These are phyloP conservation scores for Oropetium thomaeum DNA, from an alignment of 176 grass and related monocot species.

Conservation along the genomic window DNA sequence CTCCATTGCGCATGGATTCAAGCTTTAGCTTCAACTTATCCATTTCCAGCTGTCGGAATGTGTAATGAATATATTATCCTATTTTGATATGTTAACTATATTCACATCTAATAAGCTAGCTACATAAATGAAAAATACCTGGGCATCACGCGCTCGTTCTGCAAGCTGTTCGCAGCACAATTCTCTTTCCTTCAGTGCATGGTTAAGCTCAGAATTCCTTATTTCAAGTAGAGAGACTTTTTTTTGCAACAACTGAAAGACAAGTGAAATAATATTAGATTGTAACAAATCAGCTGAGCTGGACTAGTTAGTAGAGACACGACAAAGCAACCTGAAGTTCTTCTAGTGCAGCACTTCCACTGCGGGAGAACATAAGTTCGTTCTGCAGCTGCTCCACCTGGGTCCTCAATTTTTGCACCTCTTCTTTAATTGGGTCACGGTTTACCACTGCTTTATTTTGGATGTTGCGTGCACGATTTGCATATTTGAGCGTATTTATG, in stretches of 20 bases:
- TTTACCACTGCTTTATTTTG: conserved; percentile 94
- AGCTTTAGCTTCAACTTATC: conserved; percentile 77
- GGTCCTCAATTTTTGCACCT: conserved; percentile 85
- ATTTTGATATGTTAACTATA: neutral
- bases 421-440: conserved; percentile 76
- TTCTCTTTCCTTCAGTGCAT: conserved; percentile 67
- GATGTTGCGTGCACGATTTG: conserved; percentile 81
- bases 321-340: conserved; percentile 71
- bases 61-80: conserved; percentile 17
- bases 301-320: neutral
- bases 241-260: conserved; percentile 70
- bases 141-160: conserved; percentile 54
- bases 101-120: neutral
- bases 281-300: neutral
- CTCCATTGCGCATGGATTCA: conserved; percentile 62
- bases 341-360: conserved; percentile 74
- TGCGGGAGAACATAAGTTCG: conserved; percentile 77
- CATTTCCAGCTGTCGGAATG: conserved; percentile 65
- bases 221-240: conserved; percentile 75
- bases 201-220: conserved; percentile 70
- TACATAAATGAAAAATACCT: conserved; percentile 45
- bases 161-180: conserved; percentile 57
- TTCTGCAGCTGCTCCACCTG: conserved; percentile 79
- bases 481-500: conserved; percentile 89
- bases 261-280: conserved; percentile 26